phyloP scores from a whole-genome alignment of 176 grass and related monocot species.

The Zizania latifolia region DNA sequence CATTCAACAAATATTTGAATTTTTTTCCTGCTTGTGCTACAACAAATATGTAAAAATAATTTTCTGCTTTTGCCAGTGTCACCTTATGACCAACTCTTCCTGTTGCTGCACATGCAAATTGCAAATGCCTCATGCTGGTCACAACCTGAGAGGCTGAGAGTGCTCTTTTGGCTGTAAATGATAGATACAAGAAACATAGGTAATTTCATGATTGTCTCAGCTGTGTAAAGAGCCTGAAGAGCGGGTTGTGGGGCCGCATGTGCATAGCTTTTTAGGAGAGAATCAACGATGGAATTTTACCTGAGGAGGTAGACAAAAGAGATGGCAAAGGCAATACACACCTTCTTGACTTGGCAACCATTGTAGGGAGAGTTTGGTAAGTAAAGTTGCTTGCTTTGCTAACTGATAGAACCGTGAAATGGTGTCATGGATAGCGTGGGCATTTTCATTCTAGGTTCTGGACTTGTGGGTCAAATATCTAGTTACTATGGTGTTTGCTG shows the following conservation, averaged over 20 bases:
- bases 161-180: neutral
- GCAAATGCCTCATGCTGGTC: neutral
- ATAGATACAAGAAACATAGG: neutral
- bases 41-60: no score
- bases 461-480: neutral
- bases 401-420: neutral
- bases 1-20: no score
- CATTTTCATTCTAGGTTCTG: neutral
- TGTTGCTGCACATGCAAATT: neutral
- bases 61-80: no score
- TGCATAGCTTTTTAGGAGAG: neutral
- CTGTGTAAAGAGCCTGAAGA: neutral
- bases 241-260: neutral
- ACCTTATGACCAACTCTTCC: neutral
- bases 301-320: neutral
- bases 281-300: neutral
- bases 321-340: neutral
- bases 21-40: no score
- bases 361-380: neutral
- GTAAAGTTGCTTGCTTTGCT: neutral
- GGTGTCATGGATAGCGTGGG: neutral
- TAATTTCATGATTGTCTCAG: slow-evolving; percentile 4
- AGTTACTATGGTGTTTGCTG: neutral
- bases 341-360: neutral
- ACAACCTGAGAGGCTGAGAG: neutral